A percentile compares a stretch with the other conserved stretches of the same genome.
Conservation (phyloP, 768 basidiomycete species). For the Naganishia randhawae region DNA sequence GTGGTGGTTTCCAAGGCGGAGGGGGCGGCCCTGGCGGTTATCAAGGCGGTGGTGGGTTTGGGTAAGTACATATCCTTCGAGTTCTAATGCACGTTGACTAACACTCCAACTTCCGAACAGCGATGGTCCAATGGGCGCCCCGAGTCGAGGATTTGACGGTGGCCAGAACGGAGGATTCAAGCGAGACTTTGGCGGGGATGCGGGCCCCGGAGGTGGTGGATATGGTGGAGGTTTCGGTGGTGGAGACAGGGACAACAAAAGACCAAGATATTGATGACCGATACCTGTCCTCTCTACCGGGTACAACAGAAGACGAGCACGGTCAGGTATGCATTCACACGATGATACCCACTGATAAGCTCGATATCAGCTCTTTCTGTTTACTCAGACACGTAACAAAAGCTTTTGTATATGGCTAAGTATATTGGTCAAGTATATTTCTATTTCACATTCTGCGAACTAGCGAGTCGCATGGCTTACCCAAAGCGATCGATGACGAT, state of each 20-base stretch:
- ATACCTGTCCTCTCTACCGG: not conserved
- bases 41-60: constrained; percentile 30
- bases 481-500: not conserved
- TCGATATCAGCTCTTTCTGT: not conserved
- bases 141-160: constrained; percentile 1
- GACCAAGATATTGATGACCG: constrained; percentile 38
- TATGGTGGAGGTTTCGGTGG: constrained; percentile 31
- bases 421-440: constrained; percentile 23
- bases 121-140: not conserved
- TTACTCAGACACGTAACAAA: not conserved
- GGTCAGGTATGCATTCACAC: not conserved
- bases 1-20: constrained; percentile 31
- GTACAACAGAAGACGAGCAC: not conserved
- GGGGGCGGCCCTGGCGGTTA: constrained; percentile 40
- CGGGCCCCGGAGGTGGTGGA: constrained; percentile 13
- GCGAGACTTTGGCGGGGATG: constrained; percentile 37
- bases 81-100: not conserved
- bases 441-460: not conserved
- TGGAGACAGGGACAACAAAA: constrained; percentile 41
- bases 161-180: constrained; percentile 30
- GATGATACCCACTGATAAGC: not conserved
- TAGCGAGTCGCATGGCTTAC: not conserved
- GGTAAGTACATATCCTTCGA: constrained; percentile 20
- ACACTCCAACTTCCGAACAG: not conserved
- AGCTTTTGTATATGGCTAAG: constrained; percentile 24